phyloP scores from a whole-genome alignment of 2,329 filamentous ascomycete genomes.

The Aspergillus quadricinctus region DNA sequence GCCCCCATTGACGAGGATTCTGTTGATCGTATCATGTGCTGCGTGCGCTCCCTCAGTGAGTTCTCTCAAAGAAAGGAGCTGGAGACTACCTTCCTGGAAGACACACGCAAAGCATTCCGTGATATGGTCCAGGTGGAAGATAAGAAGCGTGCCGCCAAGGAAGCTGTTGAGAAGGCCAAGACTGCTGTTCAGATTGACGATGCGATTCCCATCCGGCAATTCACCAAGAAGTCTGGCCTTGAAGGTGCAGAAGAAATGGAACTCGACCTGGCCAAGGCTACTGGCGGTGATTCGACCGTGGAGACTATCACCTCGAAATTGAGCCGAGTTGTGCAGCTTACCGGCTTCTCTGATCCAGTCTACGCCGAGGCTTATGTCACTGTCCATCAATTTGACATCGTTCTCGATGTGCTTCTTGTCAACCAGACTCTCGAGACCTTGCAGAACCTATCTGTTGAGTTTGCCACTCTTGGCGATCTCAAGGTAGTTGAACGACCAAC shows the following conservation, averaged over 20 bases:
- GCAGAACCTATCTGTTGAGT: slow-evolving; percentile 95
- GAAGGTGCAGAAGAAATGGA: slow-evolving; percentile 84
- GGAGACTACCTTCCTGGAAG: slow-evolving; percentile 86
- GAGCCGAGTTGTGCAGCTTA: slow-evolving; percentile 92
- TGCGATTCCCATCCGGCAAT: slow-evolving; percentile 84
- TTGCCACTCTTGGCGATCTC: slow-evolving; percentile 94
- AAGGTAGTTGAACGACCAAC: slow-evolving; percentile 97
- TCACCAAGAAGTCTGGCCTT: slow-evolving; percentile 81
- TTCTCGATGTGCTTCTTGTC: slow-evolving; percentile 90
- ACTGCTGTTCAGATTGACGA: slow-evolving; percentile 94
- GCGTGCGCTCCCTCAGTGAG: slow-evolving; percentile 85
- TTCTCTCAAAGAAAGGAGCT: slow-evolving; percentile 86
- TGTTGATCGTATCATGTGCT: slow-evolving; percentile 97
- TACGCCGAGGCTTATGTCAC: slow-evolving; percentile 99
- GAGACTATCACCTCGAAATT: slow-evolving; percentile 93
- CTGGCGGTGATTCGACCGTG: slow-evolving; percentile 76
- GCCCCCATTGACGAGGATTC: slow-evolving; percentile 96
- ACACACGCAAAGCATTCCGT: slow-evolving; percentile 91
- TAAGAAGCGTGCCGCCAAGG: slow-evolving; percentile 94
- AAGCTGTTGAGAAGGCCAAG: slow-evolving; percentile 88
- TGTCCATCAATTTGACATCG: slow-evolving; percentile 97
- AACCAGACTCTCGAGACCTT: slow-evolving; percentile 96
- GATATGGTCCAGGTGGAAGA: slow-evolving; percentile 97
- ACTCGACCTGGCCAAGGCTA: slow-evolving; percentile 86
- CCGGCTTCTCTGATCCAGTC: slow-evolving; percentile 95